Evolutionary conservation across 768 basidiomycete species (phyloP).

Genomic region (Lactarius quietus): DNA sequence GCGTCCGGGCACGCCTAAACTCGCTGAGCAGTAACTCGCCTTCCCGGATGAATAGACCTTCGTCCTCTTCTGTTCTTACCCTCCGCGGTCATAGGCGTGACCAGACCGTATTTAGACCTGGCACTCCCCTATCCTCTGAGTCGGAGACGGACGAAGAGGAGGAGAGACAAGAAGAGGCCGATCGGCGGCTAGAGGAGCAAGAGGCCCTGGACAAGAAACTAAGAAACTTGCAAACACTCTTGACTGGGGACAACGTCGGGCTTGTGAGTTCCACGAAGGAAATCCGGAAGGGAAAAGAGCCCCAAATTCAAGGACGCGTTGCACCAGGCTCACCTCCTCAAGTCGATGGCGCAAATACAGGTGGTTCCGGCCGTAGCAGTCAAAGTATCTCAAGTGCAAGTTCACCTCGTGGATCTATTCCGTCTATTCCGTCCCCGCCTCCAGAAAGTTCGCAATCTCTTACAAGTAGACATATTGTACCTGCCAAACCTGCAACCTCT

Average conservation of each 20-base stretch:
- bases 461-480: slow-evolving; percentile 17
- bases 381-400: slow-evolving; percentile 72
- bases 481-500: slow-evolving; percentile 11
- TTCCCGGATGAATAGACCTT: slow-evolving; percentile 44
- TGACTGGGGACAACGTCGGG: slow-evolving; percentile 71
- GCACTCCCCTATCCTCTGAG: slow-evolving; percentile 30
- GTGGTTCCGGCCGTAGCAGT: slow-evolving; percentile 41
- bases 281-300: slow-evolving; percentile 18
- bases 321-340: slow-evolving; percentile 36
- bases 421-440: slow-evolving; percentile 74
- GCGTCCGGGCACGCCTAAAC: slow-evolving; percentile 67
- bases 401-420: slow-evolving; percentile 75
- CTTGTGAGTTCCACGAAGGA: slow-evolving; percentile 45
- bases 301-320: slow-evolving; percentile 34
- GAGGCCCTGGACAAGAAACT: slow-evolving; percentile 65
- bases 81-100: slow-evolving; percentile 37
- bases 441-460: slow-evolving; percentile 47
- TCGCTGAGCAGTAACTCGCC: slow-evolving; percentile 56
- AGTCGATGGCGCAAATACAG: slow-evolving; percentile 40
- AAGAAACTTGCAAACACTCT: slow-evolving; percentile 61
- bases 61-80: slow-evolving; percentile 71
- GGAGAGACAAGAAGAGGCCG: slow-evolving; percentile 64
- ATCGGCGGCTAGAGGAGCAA: slow-evolving; percentile 62
- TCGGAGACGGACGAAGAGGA: slow-evolving; percentile 48
- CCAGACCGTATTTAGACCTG: slow-evolving; percentile 13